Base-by-base conservation (phyloP, 2,329 filamentous ascomycete genomes). In the Keithomyces neogunnii region DNA sequence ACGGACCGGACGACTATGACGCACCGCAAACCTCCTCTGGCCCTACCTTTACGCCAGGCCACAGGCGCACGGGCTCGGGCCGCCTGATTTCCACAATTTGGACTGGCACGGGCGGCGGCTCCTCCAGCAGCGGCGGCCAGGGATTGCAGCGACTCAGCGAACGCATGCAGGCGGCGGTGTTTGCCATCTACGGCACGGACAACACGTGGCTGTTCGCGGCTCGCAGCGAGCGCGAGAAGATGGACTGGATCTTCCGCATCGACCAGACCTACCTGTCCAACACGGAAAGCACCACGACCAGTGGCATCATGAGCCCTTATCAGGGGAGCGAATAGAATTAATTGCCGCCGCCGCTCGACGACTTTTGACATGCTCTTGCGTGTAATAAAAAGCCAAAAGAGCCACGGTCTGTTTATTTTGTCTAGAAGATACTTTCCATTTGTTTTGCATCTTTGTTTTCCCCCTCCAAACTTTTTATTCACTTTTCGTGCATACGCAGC, bases 171-270 rank as follows among this genome's bases (percentile, higher is more conserved):
- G 78, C 82, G 3, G 86, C 87, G 57, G 88, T 97, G 40, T 99
- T 96, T 76, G 93, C 93, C 10, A 82, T 99, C 48, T 99, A 97
- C 64, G 92, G 89, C 42, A 88, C 86, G 53, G 87, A 93, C 66
- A 96, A 96, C 68, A 96, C 91, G 33, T 99, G 91, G 80, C 76
- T 99, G 40, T 97, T 99, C 67, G 89, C 90, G 11, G 88, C 90
- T 29, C 79, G 90, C 53, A 92, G 84, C 61, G 92, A 96, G 72
- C 80, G 85, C 47, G 91, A 96, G 68, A 96, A 96, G 75, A 85
- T 91, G 60, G 93, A 97, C 66, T 99, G 93, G 93, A 96, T 99
- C 60, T 80, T 95, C 68, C 86, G 87, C 62, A 89, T 99, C 60
- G 93, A 99, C 69, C 87, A 96, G 73, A 88, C 85, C 48, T 82